Evolutionary conservation across 2,329 filamentous ascomycete genomes (phyloP).

Genomic region (Clarireedia monteithiana): DNA sequence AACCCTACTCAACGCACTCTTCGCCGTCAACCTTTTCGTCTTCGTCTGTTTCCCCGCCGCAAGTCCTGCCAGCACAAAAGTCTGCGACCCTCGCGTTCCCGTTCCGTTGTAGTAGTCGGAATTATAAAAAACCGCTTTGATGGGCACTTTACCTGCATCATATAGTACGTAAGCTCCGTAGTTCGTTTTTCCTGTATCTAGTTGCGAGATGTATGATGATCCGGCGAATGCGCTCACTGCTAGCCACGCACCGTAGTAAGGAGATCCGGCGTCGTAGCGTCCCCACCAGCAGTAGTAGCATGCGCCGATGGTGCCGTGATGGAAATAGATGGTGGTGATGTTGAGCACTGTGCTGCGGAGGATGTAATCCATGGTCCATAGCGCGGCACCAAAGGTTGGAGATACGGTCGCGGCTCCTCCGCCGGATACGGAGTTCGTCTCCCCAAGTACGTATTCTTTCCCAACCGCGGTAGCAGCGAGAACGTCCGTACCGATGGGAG

Average conservation of each 20-base stretch:
- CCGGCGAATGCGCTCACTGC: constrained; percentile 22
- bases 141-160: constrained; percentile 9
- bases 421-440: constrained; percentile 27
- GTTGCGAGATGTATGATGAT: constrained; percentile 17
- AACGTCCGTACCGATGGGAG: constrained; percentile 16
- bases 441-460: constrained; percentile 26
- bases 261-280: constrained; percentile 19
- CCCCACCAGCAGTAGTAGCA: constrained; percentile 31
- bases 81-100: constrained; percentile 17
- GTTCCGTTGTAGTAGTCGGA: constrained; percentile 21
- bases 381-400: constrained; percentile 23
- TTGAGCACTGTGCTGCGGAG: constrained; percentile 15
- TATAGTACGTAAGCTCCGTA: constrained; percentile 23
- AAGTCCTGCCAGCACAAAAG: constrained; percentile 19
- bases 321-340: constrained; percentile 24
- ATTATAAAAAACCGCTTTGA: constrained; percentile 22
- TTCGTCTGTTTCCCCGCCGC: constrained; percentile 7
- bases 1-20: constrained; percentile 35
- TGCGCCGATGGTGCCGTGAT: constrained; percentile 24
- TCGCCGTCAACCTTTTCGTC: constrained; percentile 31
- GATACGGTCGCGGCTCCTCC: constrained; percentile 22
- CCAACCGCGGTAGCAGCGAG: constrained; percentile 17
- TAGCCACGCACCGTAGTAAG: constrained; percentile 26
- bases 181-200: constrained; percentile 17
- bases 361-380: constrained; percentile 26